A percentile compares a stretch with the other conserved stretches of the same genome.
phyloP scores from a whole-genome alignment of 352 stramenopile genomes.

The Elongisporangium prolatum region DNA sequence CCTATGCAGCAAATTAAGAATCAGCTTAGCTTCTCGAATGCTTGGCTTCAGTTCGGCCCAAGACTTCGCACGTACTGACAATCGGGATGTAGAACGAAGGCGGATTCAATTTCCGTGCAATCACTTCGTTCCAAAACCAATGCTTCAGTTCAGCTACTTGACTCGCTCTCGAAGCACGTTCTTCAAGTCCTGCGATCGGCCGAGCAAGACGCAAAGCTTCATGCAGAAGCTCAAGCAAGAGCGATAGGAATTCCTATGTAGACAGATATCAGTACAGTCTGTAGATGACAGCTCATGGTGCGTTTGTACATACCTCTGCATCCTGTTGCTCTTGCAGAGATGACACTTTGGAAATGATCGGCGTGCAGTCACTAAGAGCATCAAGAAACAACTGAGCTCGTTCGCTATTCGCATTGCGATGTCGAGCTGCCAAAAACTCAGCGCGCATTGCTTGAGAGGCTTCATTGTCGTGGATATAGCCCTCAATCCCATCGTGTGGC shows the following conservation, averaged over 20 bases:
- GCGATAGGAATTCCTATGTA: slow-evolving; percentile 56
- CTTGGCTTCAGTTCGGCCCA: background rate
- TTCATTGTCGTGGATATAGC: background rate
- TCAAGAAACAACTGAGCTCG: slow-evolving; percentile 23
- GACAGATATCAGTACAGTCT: background rate
- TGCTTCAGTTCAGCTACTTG: background rate
- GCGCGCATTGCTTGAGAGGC: background rate
- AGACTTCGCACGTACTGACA: slow-evolving; percentile 37
- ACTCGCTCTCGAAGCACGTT: background rate
- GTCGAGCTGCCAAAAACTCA: background rate
- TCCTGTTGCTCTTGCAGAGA: slow-evolving; percentile 74
- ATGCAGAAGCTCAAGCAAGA: slow-evolving; percentile 65
- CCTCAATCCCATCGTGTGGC: background rate
- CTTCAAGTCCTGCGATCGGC: slow-evolving; percentile 13
- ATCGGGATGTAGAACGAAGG: slow-evolving; percentile 44
- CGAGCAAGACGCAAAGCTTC: slow-evolving; percentile 32
- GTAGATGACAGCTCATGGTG: background rate
- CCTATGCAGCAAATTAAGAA: slow-evolving; percentile 18
- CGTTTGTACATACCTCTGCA: slow-evolving; percentile 30
- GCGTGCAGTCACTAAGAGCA: slow-evolving; percentile 39
- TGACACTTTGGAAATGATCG: slow-evolving; percentile 29
- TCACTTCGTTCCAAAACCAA: background rate
- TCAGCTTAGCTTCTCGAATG: background rate
- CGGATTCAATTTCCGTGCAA: slow-evolving; percentile 8
- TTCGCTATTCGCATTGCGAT: slow-evolving; percentile 7